These are phyloP conservation scores for Mycena albidolilacea DNA, from an alignment of 768 basidiomycete species.

Conservation along the genomic window DNA sequence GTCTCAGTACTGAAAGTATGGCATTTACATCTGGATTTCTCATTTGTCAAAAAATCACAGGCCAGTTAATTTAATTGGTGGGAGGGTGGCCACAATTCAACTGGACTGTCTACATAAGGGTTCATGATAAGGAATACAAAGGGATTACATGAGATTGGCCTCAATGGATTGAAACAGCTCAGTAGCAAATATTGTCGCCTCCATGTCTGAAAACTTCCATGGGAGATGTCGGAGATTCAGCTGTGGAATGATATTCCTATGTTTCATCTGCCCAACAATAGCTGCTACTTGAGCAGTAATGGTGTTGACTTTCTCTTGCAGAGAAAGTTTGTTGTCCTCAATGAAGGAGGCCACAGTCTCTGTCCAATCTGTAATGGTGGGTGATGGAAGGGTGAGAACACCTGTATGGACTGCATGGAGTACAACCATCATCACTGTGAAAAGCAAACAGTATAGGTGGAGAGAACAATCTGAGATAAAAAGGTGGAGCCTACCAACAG, in stretches of 20 bases:
- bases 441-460: not conserved
- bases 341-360: slow-evolving; percentile 1
- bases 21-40: no score
- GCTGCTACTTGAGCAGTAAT: no score
- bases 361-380: not conserved
- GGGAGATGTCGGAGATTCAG: not conserved
- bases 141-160: no score
- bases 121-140: not conserved
- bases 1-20: no score
- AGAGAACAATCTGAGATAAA: not conserved
- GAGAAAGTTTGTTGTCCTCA: not conserved
- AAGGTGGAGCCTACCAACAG: not conserved
- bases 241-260: slow-evolving; percentile 1
- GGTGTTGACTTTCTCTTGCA: no score
- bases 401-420: not conserved
- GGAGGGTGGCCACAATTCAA: not conserved
- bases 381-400: slow-evolving; percentile 2
- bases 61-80: no score
- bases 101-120: not conserved
- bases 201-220: not conserved
- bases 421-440: not conserved
- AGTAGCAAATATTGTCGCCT: not conserved
- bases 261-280: not conserved
- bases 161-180: no score
- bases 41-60: no score